Evolutionary conservation across 2,329 filamentous ascomycete genomes (phyloP).

Genomic region (Penicillium sp.): DNA sequence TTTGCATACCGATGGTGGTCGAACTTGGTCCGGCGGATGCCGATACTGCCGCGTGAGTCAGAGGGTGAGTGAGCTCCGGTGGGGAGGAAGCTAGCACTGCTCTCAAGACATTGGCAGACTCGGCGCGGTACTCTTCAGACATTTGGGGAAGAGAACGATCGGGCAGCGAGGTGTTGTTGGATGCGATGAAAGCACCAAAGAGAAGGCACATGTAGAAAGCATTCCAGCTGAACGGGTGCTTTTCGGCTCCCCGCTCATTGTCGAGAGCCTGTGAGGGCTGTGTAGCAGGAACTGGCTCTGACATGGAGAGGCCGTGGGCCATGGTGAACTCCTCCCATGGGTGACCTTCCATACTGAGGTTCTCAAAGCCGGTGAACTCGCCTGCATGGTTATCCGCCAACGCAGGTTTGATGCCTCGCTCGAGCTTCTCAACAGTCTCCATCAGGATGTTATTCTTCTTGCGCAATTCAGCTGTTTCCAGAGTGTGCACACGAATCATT

Average conservation of each 20-base stretch:
- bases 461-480: constrained; percentile 84
- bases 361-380: constrained; percentile 77
- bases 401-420: constrained; percentile 35
- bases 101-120: constrained; percentile 47
- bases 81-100: constrained; percentile 43
- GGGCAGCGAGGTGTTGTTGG: constrained; percentile 65
- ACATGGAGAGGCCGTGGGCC: constrained; percentile 57
- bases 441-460: constrained; percentile 84
- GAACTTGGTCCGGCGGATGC: constrained; percentile 21
- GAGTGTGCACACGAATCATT: constrained; percentile 78
- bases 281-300: constrained; percentile 31
- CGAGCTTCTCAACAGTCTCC: constrained; percentile 54
- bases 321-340: constrained; percentile 80
- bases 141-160: constrained; percentile 52
- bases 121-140: constrained; percentile 46
- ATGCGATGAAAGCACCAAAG: constrained; percentile 91
- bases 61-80: constrained; percentile 51
- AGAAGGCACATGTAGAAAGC: constrained; percentile 92
- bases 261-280: constrained; percentile 35
- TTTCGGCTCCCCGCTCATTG: constrained; percentile 35
- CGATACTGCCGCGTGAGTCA: constrained; percentile 30
- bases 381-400: constrained; percentile 57
- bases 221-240: constrained; percentile 61
- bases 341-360: constrained; percentile 68
- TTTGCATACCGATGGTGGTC: constrained; percentile 36